Evolutionary conservation across 169 alveolate genomes (phyloP).

Genomic region (Babesia caballi): DNA sequence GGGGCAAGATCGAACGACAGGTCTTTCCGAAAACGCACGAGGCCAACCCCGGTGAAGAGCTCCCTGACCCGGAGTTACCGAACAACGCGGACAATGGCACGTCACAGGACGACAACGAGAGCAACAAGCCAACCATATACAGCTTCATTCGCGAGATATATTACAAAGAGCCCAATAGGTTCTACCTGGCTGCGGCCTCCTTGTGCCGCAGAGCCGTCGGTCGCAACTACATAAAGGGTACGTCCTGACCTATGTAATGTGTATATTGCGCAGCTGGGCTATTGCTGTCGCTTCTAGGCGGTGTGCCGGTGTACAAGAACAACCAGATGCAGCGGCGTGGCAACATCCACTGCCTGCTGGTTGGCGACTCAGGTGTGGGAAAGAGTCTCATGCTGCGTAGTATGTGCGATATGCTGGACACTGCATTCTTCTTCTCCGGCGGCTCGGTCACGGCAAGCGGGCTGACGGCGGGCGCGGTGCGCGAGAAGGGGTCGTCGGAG

Average conservation of each 20-base stretch:
- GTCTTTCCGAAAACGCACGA: no score
- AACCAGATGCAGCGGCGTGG: slow-evolving; percentile 85
- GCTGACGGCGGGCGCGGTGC: slow-evolving; percentile 97
- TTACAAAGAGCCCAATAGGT: slow-evolving; percentile 61
- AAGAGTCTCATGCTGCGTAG: slow-evolving; percentile 93
- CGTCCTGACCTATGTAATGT: not conserved
- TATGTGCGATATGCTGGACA: slow-evolving; percentile 97
- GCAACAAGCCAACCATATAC: not conserved
- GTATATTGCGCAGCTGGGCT: slow-evolving; percentile 62
- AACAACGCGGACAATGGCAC: not conserved
- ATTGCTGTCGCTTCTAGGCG: slow-evolving; percentile 67
- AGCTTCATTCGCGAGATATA: slow-evolving; percentile 64
- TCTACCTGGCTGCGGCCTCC: slow-evolving; percentile 68
- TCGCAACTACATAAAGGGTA: slow-evolving; percentile 33
- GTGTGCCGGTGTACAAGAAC: slow-evolving; percentile 59
- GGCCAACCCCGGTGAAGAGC: no score
- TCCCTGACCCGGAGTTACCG: no score
- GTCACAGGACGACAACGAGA: not conserved
- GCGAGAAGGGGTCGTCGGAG: slow-evolving; percentile 77
- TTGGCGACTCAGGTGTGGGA: slow-evolving; percentile 99
- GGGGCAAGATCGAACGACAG: no score
- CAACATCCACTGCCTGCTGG: slow-evolving; percentile 88
- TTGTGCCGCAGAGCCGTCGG: slow-evolving; percentile 63
- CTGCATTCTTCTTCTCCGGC: slow-evolving; percentile 98
- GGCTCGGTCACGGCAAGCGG: slow-evolving; percentile 99